Evolutionary conservation across 192 early-diverging fungal genomes (phyloP), one percentile per base, ranked within the genome.

Genomic region (Pilaira anomala): DNA sequence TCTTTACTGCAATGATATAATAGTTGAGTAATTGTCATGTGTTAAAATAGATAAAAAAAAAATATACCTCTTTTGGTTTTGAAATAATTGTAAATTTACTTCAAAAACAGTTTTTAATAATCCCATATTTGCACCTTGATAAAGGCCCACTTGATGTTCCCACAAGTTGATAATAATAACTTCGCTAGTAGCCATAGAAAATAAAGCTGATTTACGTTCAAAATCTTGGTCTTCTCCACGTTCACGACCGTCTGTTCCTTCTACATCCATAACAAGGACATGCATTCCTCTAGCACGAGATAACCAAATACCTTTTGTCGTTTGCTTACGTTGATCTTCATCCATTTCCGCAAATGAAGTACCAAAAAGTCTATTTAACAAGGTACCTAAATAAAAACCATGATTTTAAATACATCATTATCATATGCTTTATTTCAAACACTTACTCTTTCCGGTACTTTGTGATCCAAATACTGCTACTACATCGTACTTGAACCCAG

Each of bases 181-280:
- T 73, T 98, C 94, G 5, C 88, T 79, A 8, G 92, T 93, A 0
- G 97, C 95, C 67, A 99, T 81, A 12, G 96, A 96, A 73, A 99
- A 99, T 39, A 99, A 78, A 19, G 97, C 96, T 64, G 88, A 92
- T 76, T 98, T 99, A 56, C 97, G 85, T 80, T 99, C 97, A 80
- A 99, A 99, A 67, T 99, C 94, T 80, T 97, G 94, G 67, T 99
- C 91, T 77, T 99, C 97, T 55, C 97, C 96, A 48, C 96, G 90
- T 72, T 98, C 97, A 42, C 96, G 87, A 39, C 97, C 97, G 68
- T 99, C 97, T 0, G 96, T 98, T 62, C 97, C 97, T 72, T 99
- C 97, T 5, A 99, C 97, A 77, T 99, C 97, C 82, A 99, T 84
- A 25, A 99, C 91, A 14, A 99, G 77, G 22, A 96, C 83, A 49